Evolutionary conservation across 352 stramenopile genomes (phyloP).

Genomic region (Pythium oligandrum): DNA sequence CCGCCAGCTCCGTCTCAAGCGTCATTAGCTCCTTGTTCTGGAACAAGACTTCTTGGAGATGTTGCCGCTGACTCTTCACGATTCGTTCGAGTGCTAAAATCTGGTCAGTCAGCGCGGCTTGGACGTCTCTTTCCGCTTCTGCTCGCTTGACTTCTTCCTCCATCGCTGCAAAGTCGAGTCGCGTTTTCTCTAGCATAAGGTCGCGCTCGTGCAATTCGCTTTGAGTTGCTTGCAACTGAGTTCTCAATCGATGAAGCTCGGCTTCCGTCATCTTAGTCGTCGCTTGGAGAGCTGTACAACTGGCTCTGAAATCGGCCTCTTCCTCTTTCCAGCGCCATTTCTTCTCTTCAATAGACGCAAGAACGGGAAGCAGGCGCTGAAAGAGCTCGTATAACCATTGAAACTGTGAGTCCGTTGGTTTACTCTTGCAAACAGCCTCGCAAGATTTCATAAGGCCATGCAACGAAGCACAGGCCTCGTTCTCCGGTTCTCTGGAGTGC

Average conservation of each 20-base stretch:
- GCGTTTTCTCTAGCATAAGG: constrained; percentile 11
- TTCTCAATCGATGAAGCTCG: constrained; percentile 5
- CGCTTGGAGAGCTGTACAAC: too few species aligned
- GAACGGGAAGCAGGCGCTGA: too few species aligned
- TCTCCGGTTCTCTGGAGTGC: too few species aligned
- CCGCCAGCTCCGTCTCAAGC: constrained; percentile 21
- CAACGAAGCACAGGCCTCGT: too few species aligned
- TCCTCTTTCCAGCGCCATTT: too few species aligned
- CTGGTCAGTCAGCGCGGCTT: constrained; percentile 27
- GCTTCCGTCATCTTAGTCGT: background rate
- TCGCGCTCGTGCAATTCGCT: constrained; percentile 9
- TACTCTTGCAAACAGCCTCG: too few species aligned
- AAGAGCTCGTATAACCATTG: too few species aligned
- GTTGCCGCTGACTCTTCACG: constrained; percentile 20
- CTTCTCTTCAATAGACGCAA: too few species aligned
- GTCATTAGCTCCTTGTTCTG: constrained; percentile 30
- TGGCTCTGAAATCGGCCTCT: too few species aligned
- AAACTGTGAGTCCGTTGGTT: too few species aligned
- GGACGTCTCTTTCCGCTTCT: constrained; percentile 17
- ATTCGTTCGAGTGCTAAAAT: constrained; percentile 34
- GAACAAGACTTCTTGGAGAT: constrained; percentile 23
- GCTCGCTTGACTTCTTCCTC: constrained; percentile 11
- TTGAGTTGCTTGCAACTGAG: constrained; percentile 12
- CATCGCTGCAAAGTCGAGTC: constrained; percentile 13
- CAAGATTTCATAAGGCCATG: too few species aligned